Conservation (phyloP, 805 yeast species). For the Cyberlindnera bimundalis region DNA sequence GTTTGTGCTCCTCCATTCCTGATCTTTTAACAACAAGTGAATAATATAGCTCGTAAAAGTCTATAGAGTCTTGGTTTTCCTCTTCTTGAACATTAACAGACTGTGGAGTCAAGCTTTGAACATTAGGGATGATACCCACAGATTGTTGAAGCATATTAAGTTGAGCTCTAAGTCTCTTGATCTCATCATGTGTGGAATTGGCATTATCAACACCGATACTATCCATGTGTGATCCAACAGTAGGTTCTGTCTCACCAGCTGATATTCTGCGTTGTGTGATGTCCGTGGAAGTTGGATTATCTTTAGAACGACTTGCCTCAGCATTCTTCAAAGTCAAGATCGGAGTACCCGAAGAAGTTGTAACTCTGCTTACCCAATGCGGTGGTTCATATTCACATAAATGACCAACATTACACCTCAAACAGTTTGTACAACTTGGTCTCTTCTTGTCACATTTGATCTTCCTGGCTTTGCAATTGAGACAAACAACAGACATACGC, state of each 20-base stretch:
- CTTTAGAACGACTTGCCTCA: no score
- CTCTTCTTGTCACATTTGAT: conserved; percentile 40
- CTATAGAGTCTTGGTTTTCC: conserved; percentile 16
- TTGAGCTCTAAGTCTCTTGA: conserved; percentile 11
- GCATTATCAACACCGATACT: not conserved
- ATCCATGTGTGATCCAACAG: not conserved
- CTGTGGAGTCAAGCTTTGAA: conserved; percentile 1
- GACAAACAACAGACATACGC: conserved; percentile 37
- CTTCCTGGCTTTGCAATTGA: conserved; percentile 36
- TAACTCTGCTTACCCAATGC: conserved; percentile 25
- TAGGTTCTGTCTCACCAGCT: not conserved
- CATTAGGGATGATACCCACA: not conserved
- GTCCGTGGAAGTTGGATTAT: no score
- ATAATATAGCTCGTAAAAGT: conserved; percentile 21
- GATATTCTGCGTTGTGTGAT: no score
- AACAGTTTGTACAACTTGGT: conserved; percentile 36
- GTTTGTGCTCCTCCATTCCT: conserved; percentile 28
- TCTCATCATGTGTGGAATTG: conserved; percentile 10
- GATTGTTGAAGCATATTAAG: conserved; percentile 8
- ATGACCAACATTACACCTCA: conserved; percentile 29
- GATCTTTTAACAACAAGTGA: conserved; percentile 25
- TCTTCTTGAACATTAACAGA: conserved; percentile 9
- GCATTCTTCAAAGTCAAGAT: conserved; percentile 6
- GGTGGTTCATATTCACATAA: conserved; percentile 28
- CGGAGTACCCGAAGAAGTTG: conserved; percentile 14